Evolutionary conservation across 768 basidiomycete genomes (phyloP).

Genomic region (Lyophyllum decastes): DNA sequence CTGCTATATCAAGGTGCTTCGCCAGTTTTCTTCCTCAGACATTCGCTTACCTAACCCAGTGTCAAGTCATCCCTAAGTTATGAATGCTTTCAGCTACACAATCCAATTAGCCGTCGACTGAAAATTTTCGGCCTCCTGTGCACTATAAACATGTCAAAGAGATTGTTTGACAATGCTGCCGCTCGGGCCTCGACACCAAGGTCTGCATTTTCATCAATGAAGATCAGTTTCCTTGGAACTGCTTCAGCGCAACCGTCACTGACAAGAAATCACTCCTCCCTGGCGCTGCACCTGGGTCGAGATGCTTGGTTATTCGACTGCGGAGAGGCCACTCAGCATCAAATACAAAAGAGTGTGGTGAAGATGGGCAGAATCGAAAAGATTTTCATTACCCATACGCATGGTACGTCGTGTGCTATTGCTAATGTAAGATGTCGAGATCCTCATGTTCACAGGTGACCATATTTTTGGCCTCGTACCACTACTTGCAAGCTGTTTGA

Average conservation of each 20-base stretch:
- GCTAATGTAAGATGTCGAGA: neutral
- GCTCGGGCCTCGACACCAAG: neutral
- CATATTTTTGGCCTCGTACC: conserved; percentile 80
- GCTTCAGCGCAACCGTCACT: conserved; percentile 81
- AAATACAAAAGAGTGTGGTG: conserved; percentile 68
- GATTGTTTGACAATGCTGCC: neutral
- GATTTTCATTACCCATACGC: conserved; percentile 88
- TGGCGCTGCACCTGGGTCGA: conserved; percentile 63
- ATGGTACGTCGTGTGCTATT: conserved; percentile 51
- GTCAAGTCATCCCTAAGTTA: no score
- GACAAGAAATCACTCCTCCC: conserved; percentile 77
- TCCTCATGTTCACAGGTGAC: conserved; percentile 53
- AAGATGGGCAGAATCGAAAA: conserved; percentile 81
- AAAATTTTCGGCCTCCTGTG: no score
- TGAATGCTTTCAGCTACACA: no score
- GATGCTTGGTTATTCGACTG: conserved; percentile 88
- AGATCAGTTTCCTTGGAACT: conserved; percentile 77
- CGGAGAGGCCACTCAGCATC: conserved; percentile 83
- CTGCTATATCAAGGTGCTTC: no score
- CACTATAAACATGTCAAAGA: neutral
- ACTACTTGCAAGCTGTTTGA: conserved; percentile 65
- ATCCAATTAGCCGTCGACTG: no score
- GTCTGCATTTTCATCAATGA: conserved; percentile 34
- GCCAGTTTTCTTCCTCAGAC: no score
- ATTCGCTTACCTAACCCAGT: no score